Base-by-base conservation (phyloP, 2,329 filamentous ascomycete genomes). In the Bipolaris sorokiniana region DNA sequence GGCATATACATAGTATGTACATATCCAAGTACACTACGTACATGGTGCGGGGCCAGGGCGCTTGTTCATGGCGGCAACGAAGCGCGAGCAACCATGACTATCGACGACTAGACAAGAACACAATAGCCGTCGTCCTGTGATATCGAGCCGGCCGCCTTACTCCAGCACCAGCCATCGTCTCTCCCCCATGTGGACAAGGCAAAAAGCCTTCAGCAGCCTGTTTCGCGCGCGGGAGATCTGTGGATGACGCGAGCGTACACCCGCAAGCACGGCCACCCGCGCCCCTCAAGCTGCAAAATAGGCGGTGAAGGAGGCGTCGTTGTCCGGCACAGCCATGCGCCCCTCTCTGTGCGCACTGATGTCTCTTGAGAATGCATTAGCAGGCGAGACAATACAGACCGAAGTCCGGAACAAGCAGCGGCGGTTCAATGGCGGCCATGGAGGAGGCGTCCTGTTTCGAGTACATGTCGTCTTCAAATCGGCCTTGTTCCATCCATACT, bases 291-390 rank as follows among this genome's bases (percentile, higher is more conserved):
- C 65, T 69, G 63, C 58, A 63, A 59, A 54, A 58, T 40, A 51
- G 55, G 57, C 59, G 65, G 60, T 66, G 70, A 67, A 54, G 59
- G 60, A 60, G 65, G 47, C 64, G 64, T 64, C 64, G 67, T 64
- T 69, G 68, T 55, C 58, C 55, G 66, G 54, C 54, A 61, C 41
- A 59, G 65, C 56, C 54, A 59, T 47, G 47, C 54, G 57, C 59
- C 56, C 63, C 61, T 61, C 56, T 58, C 57, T 63, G 58, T 59
- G 51, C 56, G 57, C 58, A 52, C 45, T 40, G 54, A 48, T 45
- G 23, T 33, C 44, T 56, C 36, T 13, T 31, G 40, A 54, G 28
- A 22, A 46, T n/a, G 55, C 55, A 50, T 53, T 54, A 46, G 51
- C 54, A 52, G 23, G 3, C 13, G 31, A 28, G 38, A 20, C 23